Evolutionary conservation across 2,329 filamentous ascomycete species (phyloP).

Genomic region (Cercospora berteroae): DNA sequence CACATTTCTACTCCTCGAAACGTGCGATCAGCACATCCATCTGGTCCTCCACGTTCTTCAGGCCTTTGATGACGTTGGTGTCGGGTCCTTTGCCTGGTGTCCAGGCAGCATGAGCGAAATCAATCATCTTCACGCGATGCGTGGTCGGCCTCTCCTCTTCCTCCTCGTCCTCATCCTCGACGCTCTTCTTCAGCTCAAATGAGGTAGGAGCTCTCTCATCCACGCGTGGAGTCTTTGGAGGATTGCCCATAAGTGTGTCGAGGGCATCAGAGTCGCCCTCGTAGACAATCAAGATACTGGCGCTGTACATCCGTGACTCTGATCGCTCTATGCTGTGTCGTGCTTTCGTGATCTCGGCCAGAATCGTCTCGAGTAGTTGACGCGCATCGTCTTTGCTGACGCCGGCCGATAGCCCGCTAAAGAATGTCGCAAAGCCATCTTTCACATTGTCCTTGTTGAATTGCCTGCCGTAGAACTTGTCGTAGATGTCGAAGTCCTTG

Average conservation of each 20-base stretch:
- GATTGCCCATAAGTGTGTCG: conserved; percentile 47
- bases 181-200: conserved; percentile 36
- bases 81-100: conserved; percentile 79
- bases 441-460: conserved; percentile 57
- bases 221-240: conserved; percentile 33
- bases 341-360: conserved; percentile 41
- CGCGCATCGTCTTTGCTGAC: conserved; percentile 39
- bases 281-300: conserved; percentile 64
- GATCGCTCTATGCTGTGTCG: conserved; percentile 58
- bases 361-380: conserved; percentile 47
- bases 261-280: conserved; percentile 61
- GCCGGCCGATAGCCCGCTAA: conserved; percentile 44
- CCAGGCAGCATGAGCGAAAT: conserved; percentile 92
- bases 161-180: conserved; percentile 57
- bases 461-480: conserved; percentile 64
- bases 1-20: conserved; percentile 21
- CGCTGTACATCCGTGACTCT: conserved; percentile 67
- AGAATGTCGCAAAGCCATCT: conserved; percentile 58
- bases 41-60: conserved; percentile 44
- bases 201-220: conserved; percentile 32
- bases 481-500: conserved; percentile 57
- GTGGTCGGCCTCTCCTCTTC: conserved; percentile 59
- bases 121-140: conserved; percentile 82
- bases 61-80: conserved; percentile 77
- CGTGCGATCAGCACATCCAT: conserved; percentile 34